Percentiles rank a stretch among this genome's conserved stretches.
phyloP scores from a whole-genome alignment of 768 basidiomycete genomes.

The Tricholoma hemisulphureum region DNA sequence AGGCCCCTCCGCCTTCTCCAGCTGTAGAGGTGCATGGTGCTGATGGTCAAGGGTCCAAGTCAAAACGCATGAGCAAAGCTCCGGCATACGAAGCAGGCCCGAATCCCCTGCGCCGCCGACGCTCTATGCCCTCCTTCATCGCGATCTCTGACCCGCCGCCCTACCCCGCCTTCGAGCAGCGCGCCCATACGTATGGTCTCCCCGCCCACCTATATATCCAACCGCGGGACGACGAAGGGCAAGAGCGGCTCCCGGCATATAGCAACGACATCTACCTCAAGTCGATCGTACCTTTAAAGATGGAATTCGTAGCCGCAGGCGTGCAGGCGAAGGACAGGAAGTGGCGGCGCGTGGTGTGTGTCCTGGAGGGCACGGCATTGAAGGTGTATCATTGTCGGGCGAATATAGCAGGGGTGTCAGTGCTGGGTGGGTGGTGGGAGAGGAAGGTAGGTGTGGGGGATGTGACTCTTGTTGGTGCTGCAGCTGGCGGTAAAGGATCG shows the following conservation, averaged over 20 bases:
- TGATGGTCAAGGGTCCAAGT: conserved; percentile 11
- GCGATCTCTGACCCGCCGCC: conserved; percentile 63
- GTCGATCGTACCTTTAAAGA: conserved; percentile 83
- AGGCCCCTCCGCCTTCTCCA: not conserved
- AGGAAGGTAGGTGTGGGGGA: conserved; percentile 73
- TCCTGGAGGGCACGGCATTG: conserved; percentile 90
- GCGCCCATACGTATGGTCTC: conserved; percentile 18
- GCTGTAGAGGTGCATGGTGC: not conserved
- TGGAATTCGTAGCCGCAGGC: conserved; percentile 87
- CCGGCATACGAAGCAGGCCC: conserved; percentile 34
- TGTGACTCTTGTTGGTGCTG: conserved; percentile 17
- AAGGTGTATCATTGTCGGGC: conserved; percentile 61
- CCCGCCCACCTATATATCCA: conserved; percentile 28
- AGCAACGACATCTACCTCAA: conserved; percentile 78
- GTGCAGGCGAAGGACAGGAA: conserved; percentile 87
- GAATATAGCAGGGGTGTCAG: conserved; percentile 46
- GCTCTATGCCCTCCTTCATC: conserved; percentile 70
- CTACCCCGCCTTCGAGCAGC: conserved; percentile 46
- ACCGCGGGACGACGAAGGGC: conserved; percentile 80
- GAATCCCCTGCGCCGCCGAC: conserved; percentile 52
- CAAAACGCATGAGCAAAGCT: conserved; percentile 32
- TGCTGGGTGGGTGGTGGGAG: conserved; percentile 78
- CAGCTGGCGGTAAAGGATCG: conserved; percentile 7
- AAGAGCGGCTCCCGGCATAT: conserved; percentile 78
- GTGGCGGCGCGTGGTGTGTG: conserved; percentile 86